Percentiles rank a stretch among this genome's conserved stretches.
Conservation (phyloP, 2,329 filamentous ascomycete genomes). For the Septoria linicola region DNA sequence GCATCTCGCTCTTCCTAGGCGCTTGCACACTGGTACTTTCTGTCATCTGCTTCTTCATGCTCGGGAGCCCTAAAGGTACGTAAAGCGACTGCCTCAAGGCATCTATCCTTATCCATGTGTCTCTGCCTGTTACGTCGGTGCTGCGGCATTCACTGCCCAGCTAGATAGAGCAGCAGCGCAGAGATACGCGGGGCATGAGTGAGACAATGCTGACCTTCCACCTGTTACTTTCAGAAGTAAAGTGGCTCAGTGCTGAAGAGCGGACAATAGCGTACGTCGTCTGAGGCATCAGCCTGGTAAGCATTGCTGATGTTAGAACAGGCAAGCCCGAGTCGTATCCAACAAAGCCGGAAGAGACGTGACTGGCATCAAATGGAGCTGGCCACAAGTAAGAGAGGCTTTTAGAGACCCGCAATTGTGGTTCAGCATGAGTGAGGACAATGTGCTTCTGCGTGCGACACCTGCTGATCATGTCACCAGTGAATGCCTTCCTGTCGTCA, state of each 20-base stretch:
- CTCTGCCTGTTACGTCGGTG: too few species aligned
- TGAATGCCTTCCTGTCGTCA: conserved; percentile 33
- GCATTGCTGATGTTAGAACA: conserved; percentile 4
- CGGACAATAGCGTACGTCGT: conserved; percentile 29
- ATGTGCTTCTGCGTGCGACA: too few species aligned
- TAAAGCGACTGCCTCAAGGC: too few species aligned
- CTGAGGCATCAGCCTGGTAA: neutral
- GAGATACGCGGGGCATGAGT: too few species aligned
- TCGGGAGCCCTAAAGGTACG: conserved; percentile 33
- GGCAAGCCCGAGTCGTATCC: conserved; percentile 32
- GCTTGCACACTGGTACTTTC: conserved; percentile 30
- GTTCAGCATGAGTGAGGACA: conserved; percentile 27
- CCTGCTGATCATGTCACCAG: neutral
- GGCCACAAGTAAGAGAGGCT: conserved; percentile 32
- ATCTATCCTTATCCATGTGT: too few species aligned
- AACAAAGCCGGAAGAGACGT: conserved; percentile 36
- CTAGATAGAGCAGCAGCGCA: too few species aligned
- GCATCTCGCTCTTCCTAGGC: conserved; percentile 34
- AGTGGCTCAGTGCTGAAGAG: conserved; percentile 32
- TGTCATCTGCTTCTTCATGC: conserved; percentile 32
- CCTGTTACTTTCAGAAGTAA: too few species aligned
- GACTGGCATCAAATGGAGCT: conserved; percentile 34
- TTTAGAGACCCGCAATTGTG: conserved; percentile 33
- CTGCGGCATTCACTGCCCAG: too few species aligned
- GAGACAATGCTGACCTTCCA: too few species aligned